Base-by-base conservation (phyloP, 1,284 basidiomycete species). In the Tausonia pullulans region DNA sequence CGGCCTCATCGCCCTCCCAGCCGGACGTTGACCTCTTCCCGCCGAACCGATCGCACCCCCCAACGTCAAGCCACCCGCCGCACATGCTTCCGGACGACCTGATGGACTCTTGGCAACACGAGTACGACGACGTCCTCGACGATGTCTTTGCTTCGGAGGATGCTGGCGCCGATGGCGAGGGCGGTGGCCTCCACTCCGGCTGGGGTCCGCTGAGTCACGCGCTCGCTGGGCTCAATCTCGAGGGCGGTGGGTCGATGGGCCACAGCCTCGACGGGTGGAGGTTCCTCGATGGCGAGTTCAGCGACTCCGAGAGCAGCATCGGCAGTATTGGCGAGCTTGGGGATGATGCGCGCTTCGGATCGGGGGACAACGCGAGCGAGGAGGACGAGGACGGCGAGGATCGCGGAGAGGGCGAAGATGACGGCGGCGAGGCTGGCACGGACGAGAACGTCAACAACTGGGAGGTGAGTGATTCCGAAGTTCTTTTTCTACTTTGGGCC, bases 381-480 rank as follows among this genome's bases (percentile, higher is more conserved):
- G 79, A 65, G 60, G 90, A 87, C 52, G 90, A 94, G 70, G 79
- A 94, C 46, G 87, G 86, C 16, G 81, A 88, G 11, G 78, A 80
- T 41, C 83, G 85, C 60, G 77, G 80, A 40, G 81, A 83, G 5
- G 44, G 51, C 7, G 79, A 80, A 43, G 69, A 70, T 61, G 78
- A 82, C 67, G 71, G 68, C 3, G 70, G 72, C 40, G 78, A 79
- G 54, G 83, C 84, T 62, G 78, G 80, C 50, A 80, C 83, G 16
- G 85, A 90, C 71, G 87, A 87, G 75, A 88, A 91, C 70, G 76
- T 87, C 70, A 95, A 93, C 71, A 90, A 92, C 68, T 95, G 91
- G 91, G 91, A 92, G 86, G 90, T 91, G 69, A 74, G 86, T 72
- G 49, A 55, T 41, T 14, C 5, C 14, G 27, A 45, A 8, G 39